Conservation (phyloP, 2,329 filamentous ascomycete species). For the Colletotrichum gigasporum region DNA sequence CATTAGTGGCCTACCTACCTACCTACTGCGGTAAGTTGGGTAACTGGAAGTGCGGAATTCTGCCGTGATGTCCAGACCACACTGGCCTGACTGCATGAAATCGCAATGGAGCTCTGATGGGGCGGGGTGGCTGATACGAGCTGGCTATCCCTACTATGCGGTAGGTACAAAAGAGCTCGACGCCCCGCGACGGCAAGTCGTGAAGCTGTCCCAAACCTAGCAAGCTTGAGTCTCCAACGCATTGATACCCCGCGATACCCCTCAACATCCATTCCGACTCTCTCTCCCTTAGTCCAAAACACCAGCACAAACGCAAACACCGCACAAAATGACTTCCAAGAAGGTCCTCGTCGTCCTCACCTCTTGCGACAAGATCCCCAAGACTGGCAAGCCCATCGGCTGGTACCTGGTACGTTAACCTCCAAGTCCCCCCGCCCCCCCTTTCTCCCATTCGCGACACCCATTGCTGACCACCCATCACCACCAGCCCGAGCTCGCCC, state of each 20-base stretch:
- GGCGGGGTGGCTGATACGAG: background rate
- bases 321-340: conserved; percentile 52
- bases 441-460: background rate
- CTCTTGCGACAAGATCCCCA: conserved; percentile 63
- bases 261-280: background rate
- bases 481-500: conserved; percentile 67
- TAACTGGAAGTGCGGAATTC: conserved; percentile 9
- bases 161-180: conserved; percentile 27
- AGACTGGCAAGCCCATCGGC: conserved; percentile 66
- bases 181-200: background rate
- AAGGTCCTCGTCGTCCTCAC: conserved; percentile 78
- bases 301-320: background rate
- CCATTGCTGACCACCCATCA: background rate
- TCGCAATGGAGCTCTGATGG: conserved; percentile 1
- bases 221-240: background rate
- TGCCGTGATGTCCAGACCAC: conserved; percentile 5
- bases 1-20: no score
- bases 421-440: background rate
- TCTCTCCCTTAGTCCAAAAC: background rate
- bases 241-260: conserved; percentile 14
- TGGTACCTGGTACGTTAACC: conserved; percentile 70
- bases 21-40: conserved; percentile 3
- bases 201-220: rapidly evolving
- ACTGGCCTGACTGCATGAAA: background rate
- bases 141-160: no score